Base-by-base conservation (phyloP, 2,329 filamentous ascomycete species). In the Monosporascus sp. region DNA sequence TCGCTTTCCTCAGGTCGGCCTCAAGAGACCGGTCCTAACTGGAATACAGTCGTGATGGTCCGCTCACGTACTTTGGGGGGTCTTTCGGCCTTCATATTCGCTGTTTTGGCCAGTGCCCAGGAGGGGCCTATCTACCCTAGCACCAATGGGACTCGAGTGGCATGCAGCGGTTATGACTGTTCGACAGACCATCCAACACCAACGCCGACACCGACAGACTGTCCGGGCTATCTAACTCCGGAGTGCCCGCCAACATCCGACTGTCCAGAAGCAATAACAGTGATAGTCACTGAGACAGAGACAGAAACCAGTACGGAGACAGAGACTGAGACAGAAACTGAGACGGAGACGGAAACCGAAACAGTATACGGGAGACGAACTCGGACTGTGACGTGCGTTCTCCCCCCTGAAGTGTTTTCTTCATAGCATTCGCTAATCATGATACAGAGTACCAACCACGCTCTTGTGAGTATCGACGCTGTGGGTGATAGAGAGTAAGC, bases 21-120 rank as follows among this genome's bases (percentile, higher is more conserved):
- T 55, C 50, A 16, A 46, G 51, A 20, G 35, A 19, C 19, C 14
- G n/a, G 22, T 44, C 20, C 24, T 27, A 37, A 46, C 3, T n/a
- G 35, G 40, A 50, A 24, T 50, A 54, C 40, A 40, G 51, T 55
- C 55, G 55, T 41, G 45, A 68, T 68, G 66, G 58, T 65, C 48
- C 52, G 52, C 31, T 37, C 50, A 44, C 55, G 48, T 27, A 54
- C 51, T 27, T 44, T 66, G 14, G 59, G 55, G 52, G 60, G 55
- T 50, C 54, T 63, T 43, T 57, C 55, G 51, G 60, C 57, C 52
- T 45, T 65, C 31, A 58, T 56, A 26, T 40, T 64, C 17, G 59
- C 58, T 47, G 60, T 54, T 31, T 26, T 62, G 8, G 58, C 53
- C 20, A 56, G 45, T 47, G 41, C 55, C 55, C 50, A 54, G 44